Conservation (phyloP, 1,284 basidiomycete species). For the Sanghuangporus baumii region DNA sequence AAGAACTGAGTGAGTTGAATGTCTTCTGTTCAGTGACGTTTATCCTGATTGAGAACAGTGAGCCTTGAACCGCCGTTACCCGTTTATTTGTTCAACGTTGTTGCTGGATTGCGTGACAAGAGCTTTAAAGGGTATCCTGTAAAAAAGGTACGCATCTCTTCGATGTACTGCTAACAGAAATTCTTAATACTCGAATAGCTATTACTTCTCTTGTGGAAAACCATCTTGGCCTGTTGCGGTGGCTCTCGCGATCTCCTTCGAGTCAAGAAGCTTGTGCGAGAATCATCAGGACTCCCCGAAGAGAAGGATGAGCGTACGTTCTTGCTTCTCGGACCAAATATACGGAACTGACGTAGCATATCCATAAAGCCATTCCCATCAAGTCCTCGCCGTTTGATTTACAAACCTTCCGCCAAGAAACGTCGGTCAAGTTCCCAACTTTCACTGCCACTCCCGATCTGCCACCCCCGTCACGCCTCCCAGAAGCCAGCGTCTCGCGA, state of each 20-base stretch:
- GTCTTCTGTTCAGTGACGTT: slow-evolving; percentile 13
- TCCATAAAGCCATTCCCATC: slow-evolving; percentile 42
- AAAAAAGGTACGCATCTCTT: slow-evolving; percentile 75
- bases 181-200: not conserved
- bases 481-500: slow-evolving; percentile 38
- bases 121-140: slow-evolving; percentile 94
- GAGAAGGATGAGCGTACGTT: slow-evolving; percentile 57
- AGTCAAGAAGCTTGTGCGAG: slow-evolving; percentile 82
- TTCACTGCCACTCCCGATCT: slow-evolving; percentile 58
- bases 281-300: slow-evolving; percentile 67
- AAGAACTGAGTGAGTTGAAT: slow-evolving; percentile 80
- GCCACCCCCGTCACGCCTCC: slow-evolving; percentile 34
- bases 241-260: slow-evolving; percentile 83
- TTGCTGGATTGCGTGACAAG: slow-evolving; percentile 89
- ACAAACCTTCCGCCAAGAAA: slow-evolving; percentile 82
- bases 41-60: slow-evolving; percentile 48
- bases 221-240: slow-evolving; percentile 87
- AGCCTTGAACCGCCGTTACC: slow-evolving; percentile 92
- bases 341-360: slow-evolving; percentile 11
- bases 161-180: too few relatives aligned
- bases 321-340: slow-evolving; percentile 4
- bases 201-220: slow-evolving; percentile 97
- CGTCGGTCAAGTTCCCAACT: slow-evolving; percentile 90
- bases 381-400: slow-evolving; percentile 89
- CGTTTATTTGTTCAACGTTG: slow-evolving; percentile 85